Conservation (phyloP, 2,329 filamentous ascomycete genomes). For the Diaporthe caulivora region DNA sequence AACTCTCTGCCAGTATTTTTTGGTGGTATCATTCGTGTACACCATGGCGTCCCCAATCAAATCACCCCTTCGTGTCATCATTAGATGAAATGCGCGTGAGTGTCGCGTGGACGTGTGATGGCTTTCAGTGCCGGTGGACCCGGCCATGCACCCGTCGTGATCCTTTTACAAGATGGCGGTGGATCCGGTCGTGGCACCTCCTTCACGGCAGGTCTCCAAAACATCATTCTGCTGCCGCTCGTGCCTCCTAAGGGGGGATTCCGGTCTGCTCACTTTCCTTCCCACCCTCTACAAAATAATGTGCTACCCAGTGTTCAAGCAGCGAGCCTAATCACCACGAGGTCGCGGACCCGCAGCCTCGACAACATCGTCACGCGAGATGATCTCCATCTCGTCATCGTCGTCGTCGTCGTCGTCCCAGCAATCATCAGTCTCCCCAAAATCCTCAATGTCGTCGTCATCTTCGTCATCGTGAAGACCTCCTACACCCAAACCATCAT, state of each 20-base stretch:
- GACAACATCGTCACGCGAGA: not conserved
- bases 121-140: not conserved
- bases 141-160: not conserved
- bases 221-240: not conserved
- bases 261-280: too few species aligned
- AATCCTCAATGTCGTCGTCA: conserved; percentile 41
- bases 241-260: too few species aligned
- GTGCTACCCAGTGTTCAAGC: not conserved
- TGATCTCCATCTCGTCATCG: conserved; percentile 15
- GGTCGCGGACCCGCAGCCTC: not conserved
- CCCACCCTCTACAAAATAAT: not conserved
- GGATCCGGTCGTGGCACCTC: not conserved
- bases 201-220: not conserved
- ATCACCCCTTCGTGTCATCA: not conserved
- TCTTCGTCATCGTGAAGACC: conserved; percentile 38
- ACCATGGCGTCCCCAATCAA: not conserved
- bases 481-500: conserved; percentile 25
- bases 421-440: conserved; percentile 12
- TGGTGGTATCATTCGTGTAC: not conserved
- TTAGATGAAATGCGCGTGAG: not conserved
- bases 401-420: not conserved
- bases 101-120: not conserved
- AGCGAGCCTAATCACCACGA: not conserved
- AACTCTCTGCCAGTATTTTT: not conserved
- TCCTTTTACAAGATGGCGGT: not conserved